Evolutionary conservation across 345 rosid genomes (phyloP).

Genomic region (Brassica carinata): DNA sequence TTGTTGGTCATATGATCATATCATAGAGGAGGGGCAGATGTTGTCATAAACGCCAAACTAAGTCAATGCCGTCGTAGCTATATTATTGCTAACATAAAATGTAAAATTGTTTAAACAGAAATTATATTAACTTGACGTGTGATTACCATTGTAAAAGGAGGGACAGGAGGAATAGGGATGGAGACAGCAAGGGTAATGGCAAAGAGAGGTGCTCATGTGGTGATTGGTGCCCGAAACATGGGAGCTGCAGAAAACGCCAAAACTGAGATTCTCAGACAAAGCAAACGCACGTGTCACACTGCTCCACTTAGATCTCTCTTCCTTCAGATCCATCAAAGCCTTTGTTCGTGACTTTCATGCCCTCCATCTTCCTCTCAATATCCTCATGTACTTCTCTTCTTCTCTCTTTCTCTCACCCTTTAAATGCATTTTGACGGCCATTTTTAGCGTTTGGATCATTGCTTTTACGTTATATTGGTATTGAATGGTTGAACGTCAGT

Average conservation of each 20-base stretch:
- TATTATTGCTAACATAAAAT: neutral
- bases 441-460: slow-evolving; percentile 17
- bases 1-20: neutral
- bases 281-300: slow-evolving; percentile 40
- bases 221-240: slow-evolving; percentile 80
- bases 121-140: neutral
- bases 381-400: slow-evolving; percentile 42
- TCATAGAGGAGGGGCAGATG: neutral
- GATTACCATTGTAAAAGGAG: slow-evolving; percentile 52
- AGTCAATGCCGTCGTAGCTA: slow-evolving; percentile 1
- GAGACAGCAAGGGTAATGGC: slow-evolving; percentile 87
- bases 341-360: slow-evolving; percentile 40
- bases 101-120: neutral
- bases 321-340: slow-evolving; percentile 35
- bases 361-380: slow-evolving; percentile 41
- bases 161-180: slow-evolving; percentile 87
- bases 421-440: neutral
- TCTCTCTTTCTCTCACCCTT: neutral
- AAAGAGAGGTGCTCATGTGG: slow-evolving; percentile 62
- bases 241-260: slow-evolving; percentile 72
- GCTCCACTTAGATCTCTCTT: slow-evolving; percentile 43
- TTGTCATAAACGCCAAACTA: neutral
- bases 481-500: neutral
- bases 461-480: neutral
- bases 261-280: slow-evolving; percentile 37